Evolutionary conservation across 805 yeast species (phyloP), one percentile per base, ranked within the genome.

Genomic region (Wickerhamomyces canadensis): DNA sequence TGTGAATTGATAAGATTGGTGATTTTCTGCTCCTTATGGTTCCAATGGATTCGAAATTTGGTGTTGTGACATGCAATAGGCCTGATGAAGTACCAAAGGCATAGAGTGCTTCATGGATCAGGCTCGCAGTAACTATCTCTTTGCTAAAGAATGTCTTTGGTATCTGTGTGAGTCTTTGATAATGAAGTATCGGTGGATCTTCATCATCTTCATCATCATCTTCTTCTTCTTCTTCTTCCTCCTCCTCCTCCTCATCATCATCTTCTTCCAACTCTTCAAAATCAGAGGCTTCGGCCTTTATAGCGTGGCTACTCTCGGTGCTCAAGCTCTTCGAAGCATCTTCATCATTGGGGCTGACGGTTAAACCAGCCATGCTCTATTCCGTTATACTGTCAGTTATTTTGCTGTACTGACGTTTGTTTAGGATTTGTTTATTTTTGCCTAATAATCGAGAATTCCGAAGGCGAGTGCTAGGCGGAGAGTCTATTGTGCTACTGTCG

Each of bases 1-100:
- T 70, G 37, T 79, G 75, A 0, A 87, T 68, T 0, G 86, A 75
- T 29, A 89, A 61, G 2, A 93, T 74, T 0, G 96, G 86, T 0
- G 97, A 88, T 33, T 85, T 69, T 52, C 94, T 96, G 1, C 91
- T 88, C 48, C 86, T 76, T 42, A 85, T 72, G 0, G 96, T 80
- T 27, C 95, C 68, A 1, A 88, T 62, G 0, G 80, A 59, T 6
- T 70, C 61, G 44, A 83, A 70, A 26, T 78, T 77, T 0, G 86
- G 70, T 9, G 66, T 65, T 2, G 84, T 71, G 13, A 91, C 59
- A 47, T 85, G 88, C 2, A 91, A 58, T 3, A 84, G 61, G 0
- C 98, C 98, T 0, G 93, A 76, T 48, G 93, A 96, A 0, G 97
- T 86, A 1, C 94, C 98, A 64, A 87, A 84, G 10, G 84, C 76